Evolutionary conservation across 164 flowering plant genomes (phyloP).

Genomic region (Magnolia kwangsiensis): DNA sequence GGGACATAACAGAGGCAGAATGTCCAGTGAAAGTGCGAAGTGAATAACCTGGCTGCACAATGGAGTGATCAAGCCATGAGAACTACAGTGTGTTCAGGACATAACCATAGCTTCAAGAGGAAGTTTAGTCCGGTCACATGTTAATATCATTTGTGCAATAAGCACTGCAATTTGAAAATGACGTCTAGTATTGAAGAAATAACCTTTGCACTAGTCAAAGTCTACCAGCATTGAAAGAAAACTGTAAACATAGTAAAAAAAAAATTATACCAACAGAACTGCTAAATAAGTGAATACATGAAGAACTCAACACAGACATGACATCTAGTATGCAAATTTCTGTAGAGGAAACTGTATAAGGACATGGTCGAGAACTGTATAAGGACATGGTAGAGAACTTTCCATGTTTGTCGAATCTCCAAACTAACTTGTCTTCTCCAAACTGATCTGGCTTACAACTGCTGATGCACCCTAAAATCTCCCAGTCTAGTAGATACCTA

Average conservation of each 20-base stretch:
- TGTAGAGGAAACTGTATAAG: no score
- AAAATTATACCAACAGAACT: neutral
- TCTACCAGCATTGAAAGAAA: no score
- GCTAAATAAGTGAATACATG: neutral
- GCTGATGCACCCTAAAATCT: no score
- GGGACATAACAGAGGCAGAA: slow-evolving; percentile 54
- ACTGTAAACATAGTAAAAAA: no score
- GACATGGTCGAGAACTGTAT: no score
- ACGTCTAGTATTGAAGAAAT: neutral
- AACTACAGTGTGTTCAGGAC: neutral
- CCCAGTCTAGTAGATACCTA: no score
- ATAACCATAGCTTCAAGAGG: slow-evolving; percentile 6
- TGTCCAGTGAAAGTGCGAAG: slow-evolving; percentile 75
- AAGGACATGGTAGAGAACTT: no score
- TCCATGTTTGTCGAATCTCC: no score
- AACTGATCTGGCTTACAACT: no score
- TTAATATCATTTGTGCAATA: neutral
- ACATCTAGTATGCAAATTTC: neutral
- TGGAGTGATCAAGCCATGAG: neutral
- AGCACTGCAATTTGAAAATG: neutral
- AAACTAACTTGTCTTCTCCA: no score
- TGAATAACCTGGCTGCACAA: slow-evolving; percentile 63
- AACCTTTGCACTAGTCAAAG: no score
- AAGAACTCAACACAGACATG: neutral
- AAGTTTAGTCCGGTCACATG: neutral